Base-by-base conservation (phyloP, 495 filamentous ascomycete genomes). In the Hypomontagnella monticulosa region DNA sequence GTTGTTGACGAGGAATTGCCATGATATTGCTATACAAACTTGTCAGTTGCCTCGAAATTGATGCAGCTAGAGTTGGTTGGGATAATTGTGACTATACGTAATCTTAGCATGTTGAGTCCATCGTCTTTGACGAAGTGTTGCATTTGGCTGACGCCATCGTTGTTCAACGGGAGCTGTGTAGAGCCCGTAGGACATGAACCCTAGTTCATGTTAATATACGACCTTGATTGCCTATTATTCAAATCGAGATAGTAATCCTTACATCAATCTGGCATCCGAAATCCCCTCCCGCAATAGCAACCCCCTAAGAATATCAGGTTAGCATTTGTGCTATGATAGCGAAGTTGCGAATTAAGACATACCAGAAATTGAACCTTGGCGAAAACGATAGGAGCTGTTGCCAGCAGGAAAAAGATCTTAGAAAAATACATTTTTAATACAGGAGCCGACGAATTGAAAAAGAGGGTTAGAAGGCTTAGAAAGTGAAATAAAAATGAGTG, bases 1-100 rank as follows among this genome's bases (percentile, higher is more conserved):
- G 59, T 77, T 76, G 57, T 83, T 83, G 58, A 77, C 75, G 15
- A 86, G 76, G 63, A 76, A 85, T 56, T 85, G 83, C 82, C 81
- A 84, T 41, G 80, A 77, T 38, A 80, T 79, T 19, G 84, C 77
- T 79, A 23, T 20, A 32, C 65, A 30, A 63, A 58, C 10, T 34
- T 7, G 46, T 53, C 23, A 57, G 51, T 42, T 20, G 19, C 2
- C 47, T 15, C 23, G 15, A 23, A 18, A 7, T 32, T 32, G 7
- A 36, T 4, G 33, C 18, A 19, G 4, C 16, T 9, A 9, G 9
- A 38, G 36, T 23, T n/a, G 12, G 40, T 40, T 6, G 16, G 15
- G 11, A 11, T 20, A 42, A 34, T 20, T 9, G 10, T 20, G 34
- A 12, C 15, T 73, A 78, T 78, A 73, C 84, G 82, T 38, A 86